A percentile compares a stretch with the other conserved stretches of the same genome.
phyloP scores from a whole-genome alignment of 768 basidiomycete species.

The Calocera viscosa region DNA sequence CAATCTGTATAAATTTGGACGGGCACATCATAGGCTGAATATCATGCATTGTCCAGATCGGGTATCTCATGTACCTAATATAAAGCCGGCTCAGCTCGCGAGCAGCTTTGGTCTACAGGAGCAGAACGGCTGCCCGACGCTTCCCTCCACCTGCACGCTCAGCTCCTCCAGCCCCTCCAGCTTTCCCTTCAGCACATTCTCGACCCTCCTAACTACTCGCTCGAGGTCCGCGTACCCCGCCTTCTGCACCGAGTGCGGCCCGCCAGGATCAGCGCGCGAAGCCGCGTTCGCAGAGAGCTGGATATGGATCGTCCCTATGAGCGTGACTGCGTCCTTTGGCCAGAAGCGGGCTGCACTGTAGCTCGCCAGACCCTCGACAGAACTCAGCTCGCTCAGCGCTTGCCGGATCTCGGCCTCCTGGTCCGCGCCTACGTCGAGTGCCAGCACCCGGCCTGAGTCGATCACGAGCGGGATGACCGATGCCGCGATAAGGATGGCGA shows the following conservation, averaged over 20 bases:
- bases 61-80: not conserved
- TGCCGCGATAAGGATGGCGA: slow-evolving; percentile 86
- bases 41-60: not conserved
- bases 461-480: slow-evolving; percentile 91
- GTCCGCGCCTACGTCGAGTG: slow-evolving; percentile 61
- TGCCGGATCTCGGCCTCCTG: slow-evolving; percentile 29
- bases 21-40: too few relatives aligned
- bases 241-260: slow-evolving; percentile 37
- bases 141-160: slow-evolving; percentile 69
- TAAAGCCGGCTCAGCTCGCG: not conserved
- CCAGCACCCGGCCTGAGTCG: slow-evolving; percentile 80
- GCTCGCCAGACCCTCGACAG: slow-evolving; percentile 67
- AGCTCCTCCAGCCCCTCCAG: slow-evolving; percentile 80
- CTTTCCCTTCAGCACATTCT: slow-evolving; percentile 51
- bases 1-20: too few relatives aligned
- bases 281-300: slow-evolving; percentile 59
- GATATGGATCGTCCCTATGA: slow-evolving; percentile 87
- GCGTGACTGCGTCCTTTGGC: slow-evolving; percentile 78
- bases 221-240: slow-evolving; percentile 52
- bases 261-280: slow-evolving; percentile 42
- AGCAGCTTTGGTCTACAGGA: not conserved
- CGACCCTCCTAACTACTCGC: slow-evolving; percentile 62
- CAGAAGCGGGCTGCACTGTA: slow-evolving; percentile 81
- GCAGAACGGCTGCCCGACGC: slow-evolving; percentile 8
- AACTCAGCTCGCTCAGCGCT: slow-evolving; percentile 46